Conservation (phyloP, 768 basidiomycete genomes). For the Pleurotus tuber-regium region DNA sequence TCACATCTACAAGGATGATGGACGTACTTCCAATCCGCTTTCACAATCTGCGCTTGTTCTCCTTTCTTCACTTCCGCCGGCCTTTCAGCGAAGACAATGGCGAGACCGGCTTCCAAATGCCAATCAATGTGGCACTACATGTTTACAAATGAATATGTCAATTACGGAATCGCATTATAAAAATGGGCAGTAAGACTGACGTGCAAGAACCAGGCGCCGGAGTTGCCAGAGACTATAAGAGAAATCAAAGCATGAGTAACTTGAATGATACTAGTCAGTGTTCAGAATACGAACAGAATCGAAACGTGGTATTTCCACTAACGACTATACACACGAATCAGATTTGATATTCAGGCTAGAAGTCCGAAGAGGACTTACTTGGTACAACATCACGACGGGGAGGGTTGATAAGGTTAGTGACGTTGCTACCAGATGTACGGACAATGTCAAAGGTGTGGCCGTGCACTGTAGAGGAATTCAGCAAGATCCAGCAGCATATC, state of each 20-base stretch:
- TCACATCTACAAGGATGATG: not conserved
- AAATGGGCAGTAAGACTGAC: conserved; percentile 23
- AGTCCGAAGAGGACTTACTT: conserved; percentile 14
- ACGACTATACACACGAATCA: conserved; percentile 19
- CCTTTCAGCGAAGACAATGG: conserved; percentile 30
- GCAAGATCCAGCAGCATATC: not conserved
- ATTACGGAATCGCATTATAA: not conserved
- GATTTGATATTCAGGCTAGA: not conserved
- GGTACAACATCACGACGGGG: conserved; percentile 25
- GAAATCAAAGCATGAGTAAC: not conserved
- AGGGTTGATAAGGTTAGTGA: conserved; percentile 27
- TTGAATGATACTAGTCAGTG: not conserved
- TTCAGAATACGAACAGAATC: conserved; percentile 24
- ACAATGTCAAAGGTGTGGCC: conserved; percentile 30
- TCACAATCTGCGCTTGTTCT: conserved; percentile 28
- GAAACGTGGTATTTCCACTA: conserved; percentile 34
- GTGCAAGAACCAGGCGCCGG: conserved; percentile 58
- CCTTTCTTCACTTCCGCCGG: conserved; percentile 26
- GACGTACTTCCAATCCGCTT: conserved; percentile 26
- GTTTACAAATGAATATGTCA: not conserved
- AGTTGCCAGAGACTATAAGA: conserved; percentile 40
- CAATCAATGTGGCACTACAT: conserved; percentile 33
- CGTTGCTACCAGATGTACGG: conserved; percentile 20
- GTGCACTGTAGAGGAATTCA: conserved; percentile 20
- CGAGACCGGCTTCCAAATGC: conserved; percentile 36